phyloP scores from a whole-genome alignment of 2,329 filamentous ascomycete genomes.

The Penicillium sp. region DNA sequence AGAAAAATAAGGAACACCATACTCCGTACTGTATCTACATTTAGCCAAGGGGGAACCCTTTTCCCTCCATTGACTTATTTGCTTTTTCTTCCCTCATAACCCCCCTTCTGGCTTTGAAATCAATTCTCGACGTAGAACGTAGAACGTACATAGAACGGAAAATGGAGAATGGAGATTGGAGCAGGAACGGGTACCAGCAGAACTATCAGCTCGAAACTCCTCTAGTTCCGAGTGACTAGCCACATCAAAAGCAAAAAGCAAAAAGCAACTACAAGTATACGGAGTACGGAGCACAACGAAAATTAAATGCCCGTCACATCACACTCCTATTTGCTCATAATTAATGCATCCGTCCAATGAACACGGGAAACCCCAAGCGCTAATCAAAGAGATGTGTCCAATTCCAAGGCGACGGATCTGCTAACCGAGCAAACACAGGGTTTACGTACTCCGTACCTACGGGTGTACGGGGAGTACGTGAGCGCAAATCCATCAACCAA shows the following conservation, averaged over 20 bases:
- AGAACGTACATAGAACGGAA: too few relatives aligned
- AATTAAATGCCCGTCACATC: background rate
- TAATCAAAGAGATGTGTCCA: background rate
- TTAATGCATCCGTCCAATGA: background rate
- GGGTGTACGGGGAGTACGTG: too few relatives aligned
- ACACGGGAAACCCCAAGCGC: background rate
- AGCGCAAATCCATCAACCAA: too few relatives aligned
- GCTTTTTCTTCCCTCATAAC: background rate
- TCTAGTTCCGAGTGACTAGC: background rate
- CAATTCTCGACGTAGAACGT: background rate
- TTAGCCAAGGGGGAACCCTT: background rate
- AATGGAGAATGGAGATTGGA: too few relatives aligned
- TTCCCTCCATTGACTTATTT: background rate
- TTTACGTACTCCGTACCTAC: too few relatives aligned
- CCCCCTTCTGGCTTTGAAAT: background rate
- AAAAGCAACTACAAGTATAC: background rate
- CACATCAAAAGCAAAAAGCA: slow-evolving; percentile 5
- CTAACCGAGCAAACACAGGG: background rate
- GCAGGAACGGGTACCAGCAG: too few relatives aligned
- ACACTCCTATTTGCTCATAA: background rate
- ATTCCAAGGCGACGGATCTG: background rate
- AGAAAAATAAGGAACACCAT: too few relatives aligned
- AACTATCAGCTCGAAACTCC: background rate
- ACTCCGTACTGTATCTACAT: too few relatives aligned
- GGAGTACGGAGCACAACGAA: background rate